A percentile compares a stretch with the other conserved stretches of the same genome.
Evolutionary conservation across 441 rosid genomes (phyloP).

Genomic region (Populus hybrid): DNA sequence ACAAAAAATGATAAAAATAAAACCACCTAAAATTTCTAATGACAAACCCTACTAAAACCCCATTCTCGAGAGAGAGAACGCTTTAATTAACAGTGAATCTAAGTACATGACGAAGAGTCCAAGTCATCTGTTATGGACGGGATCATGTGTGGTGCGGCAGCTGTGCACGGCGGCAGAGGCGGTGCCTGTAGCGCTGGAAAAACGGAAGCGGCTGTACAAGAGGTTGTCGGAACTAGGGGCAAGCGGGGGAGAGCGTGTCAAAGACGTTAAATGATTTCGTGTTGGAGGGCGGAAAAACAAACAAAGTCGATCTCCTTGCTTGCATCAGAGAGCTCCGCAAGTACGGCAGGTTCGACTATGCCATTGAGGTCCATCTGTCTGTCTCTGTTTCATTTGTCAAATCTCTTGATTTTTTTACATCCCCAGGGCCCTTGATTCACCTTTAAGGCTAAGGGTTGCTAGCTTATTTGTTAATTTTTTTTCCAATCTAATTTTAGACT

Average conservation of each 20-base stretch:
- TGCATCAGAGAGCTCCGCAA: conserved; percentile 60
- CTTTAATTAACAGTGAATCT: not conserved
- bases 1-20: no score
- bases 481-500: not conserved
- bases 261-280: conserved; percentile 52
- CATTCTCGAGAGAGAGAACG: not conserved
- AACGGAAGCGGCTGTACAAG: conserved; percentile 33
- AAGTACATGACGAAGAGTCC: conserved; percentile 27
- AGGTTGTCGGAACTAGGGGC: conserved; percentile 49
- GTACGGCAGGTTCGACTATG: conserved; percentile 49
- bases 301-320: conserved; percentile 42
- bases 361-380: conserved; percentile 55
- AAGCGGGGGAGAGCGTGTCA: conserved; percentile 54
- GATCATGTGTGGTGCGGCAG: conserved; percentile 34
- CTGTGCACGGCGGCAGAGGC: conserved; percentile 28
- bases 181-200: conserved; percentile 14
- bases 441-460: not conserved
- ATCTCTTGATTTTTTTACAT: not conserved
- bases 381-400: not conserved
- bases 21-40: no score
- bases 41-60: conserved; percentile 2
- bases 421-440: not conserved
- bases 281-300: conserved; percentile 52
- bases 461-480: not conserved
- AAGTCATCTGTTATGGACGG: conserved; percentile 29